These are phyloP conservation scores for Quercus glauca DNA, from an alignment of 306 rosid genomes.

Conservation along the genomic window DNA sequence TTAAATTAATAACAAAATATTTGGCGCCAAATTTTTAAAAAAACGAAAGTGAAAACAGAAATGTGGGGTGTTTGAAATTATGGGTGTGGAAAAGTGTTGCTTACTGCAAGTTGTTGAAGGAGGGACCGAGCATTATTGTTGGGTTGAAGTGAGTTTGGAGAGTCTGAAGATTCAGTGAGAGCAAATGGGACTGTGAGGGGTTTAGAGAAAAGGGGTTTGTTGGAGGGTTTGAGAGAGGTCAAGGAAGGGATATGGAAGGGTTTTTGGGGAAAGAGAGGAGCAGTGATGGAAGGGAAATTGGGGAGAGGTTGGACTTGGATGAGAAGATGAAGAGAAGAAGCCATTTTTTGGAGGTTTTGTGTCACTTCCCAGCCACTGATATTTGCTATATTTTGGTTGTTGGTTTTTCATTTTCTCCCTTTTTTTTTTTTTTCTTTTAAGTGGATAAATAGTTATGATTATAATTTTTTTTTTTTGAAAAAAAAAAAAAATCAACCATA, in stretches of 20 bases:
- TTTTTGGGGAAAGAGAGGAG: conserved; percentile 29
- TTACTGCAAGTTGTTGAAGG: conserved; percentile 67
- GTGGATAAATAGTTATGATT: too few relatives aligned
- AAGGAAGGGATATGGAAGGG: conserved; percentile 26
- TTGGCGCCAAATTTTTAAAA: background rate
- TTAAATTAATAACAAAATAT: background rate
- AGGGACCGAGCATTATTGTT: conserved; percentile 39
- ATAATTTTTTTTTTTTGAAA: too few relatives aligned
- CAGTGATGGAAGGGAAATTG: conserved; percentile 28
- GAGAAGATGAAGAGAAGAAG: conserved; percentile 50
- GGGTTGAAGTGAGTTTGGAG: conserved; percentile 57
- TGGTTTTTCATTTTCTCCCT: background rate
- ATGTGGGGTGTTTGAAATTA: background rate
- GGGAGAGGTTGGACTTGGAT: conserved; percentile 36
- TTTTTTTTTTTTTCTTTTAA: too few relatives aligned
- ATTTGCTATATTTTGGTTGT: background rate
- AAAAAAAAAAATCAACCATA: too few relatives aligned
- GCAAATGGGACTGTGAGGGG: conserved; percentile 47
- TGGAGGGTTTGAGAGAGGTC: conserved; percentile 35
- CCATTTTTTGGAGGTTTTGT: conserved; percentile 37
- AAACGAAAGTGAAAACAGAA: background rate
- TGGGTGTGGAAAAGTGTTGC: conserved; percentile 8
- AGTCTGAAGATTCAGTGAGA: conserved; percentile 60
- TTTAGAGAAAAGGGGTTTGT: conserved; percentile 19
- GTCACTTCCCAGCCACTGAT: background rate